phyloP scores from a whole-genome alignment of 2,329 filamentous ascomycete species.

The Paraphaeosphaeria sporulosa region DNA sequence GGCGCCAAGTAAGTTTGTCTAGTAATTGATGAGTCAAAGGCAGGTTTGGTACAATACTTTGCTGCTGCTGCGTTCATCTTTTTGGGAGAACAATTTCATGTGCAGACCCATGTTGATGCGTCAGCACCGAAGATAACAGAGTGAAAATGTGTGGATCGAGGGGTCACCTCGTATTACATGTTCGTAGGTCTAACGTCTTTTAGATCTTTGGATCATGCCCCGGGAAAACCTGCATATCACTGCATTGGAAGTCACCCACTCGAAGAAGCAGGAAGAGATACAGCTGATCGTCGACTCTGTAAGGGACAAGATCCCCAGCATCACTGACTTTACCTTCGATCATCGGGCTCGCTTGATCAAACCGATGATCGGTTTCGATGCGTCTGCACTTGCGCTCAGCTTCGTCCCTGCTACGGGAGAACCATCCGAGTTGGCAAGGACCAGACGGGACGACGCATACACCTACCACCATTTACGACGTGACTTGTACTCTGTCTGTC shows the following conservation, averaged over 20 bases:
- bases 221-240: constrained; percentile 82
- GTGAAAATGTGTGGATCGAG: neutral
- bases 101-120: neutral
- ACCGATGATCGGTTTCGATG: constrained; percentile 83
- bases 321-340: constrained; percentile 71
- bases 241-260: constrained; percentile 83
- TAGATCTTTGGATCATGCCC: constrained; percentile 89
- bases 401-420: constrained; percentile 83
- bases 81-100: neutral
- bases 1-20: constrained; percentile 70
- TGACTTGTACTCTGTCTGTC: constrained; percentile 73
- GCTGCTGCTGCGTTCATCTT: neutral
- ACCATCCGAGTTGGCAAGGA: constrained; percentile 43
- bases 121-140: neutral
- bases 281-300: constrained; percentile 66
- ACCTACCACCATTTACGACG: constrained; percentile 91
- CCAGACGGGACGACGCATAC: constrained; percentile 67
- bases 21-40: neutral
- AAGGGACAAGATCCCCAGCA: constrained; percentile 61
- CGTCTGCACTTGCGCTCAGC: constrained; percentile 83
- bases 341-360: constrained; percentile 80
- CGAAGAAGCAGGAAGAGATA: constrained; percentile 74
- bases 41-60: neutral
- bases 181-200: neutral
- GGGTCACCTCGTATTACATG: neutral